phyloP scores from a whole-genome alignment of 306 rosid species.

The Castanospermum australe region DNA sequence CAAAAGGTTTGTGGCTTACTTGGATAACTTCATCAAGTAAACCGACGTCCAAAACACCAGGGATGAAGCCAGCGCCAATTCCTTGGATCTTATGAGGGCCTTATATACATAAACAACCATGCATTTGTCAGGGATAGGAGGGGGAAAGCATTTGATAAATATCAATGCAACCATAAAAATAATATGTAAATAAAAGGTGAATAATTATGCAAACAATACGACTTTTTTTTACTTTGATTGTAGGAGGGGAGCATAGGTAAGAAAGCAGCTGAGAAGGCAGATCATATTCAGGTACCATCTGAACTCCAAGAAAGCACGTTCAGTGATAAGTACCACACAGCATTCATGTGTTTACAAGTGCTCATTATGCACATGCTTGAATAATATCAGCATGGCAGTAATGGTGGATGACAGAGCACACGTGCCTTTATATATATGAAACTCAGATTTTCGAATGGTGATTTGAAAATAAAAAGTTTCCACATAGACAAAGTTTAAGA shows the following conservation, averaged over 20 bases:
- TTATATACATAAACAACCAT: conserved; percentile 33
- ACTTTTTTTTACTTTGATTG: not conserved
- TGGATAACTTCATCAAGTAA: conserved; percentile 80
- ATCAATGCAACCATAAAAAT: not conserved
- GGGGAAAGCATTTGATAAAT: not conserved
- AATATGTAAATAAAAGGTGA: not conserved
- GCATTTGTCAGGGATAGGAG: conserved; percentile 23
- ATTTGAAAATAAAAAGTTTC: not conserved
- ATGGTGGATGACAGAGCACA: not conserved
- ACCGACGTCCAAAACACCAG: conserved; percentile 80
- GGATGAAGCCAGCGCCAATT: conserved; percentile 96
- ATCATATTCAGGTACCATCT: not conserved
- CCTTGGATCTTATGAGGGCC: conserved; percentile 99
- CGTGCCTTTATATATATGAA: not conserved
- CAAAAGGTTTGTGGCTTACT: conserved; percentile 50
- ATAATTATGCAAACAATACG: not conserved
- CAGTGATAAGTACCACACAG: not conserved
- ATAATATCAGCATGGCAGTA: not conserved
- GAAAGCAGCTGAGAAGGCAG: not conserved
- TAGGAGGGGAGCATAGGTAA: not conserved
- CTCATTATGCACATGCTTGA: not conserved
- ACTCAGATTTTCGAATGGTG: not conserved
- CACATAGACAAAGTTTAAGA: not conserved
- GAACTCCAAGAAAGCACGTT: not conserved
- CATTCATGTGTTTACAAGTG: not conserved